Evolutionary conservation across 257 asterid species (phyloP), one percentile per base, ranked within the genome.

Genomic region (Ilex asprella): DNA sequence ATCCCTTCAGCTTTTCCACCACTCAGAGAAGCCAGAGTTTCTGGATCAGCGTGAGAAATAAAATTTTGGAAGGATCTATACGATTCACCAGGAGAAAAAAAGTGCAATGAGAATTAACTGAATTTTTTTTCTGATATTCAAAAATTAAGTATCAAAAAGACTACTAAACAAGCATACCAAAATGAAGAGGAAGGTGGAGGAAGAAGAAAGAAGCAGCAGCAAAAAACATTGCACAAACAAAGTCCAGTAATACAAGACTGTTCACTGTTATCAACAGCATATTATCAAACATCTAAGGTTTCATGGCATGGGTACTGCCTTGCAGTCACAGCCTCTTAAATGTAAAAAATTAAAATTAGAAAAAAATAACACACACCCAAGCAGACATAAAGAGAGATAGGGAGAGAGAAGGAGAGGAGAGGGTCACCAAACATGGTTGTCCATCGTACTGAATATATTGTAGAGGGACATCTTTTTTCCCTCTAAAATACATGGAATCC

Each of bases 61-160:
- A 85, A 82, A 67, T 81, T 75, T 80, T 87, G 95, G 79, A 84
- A 89, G 67, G 97, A 85, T 75, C 97, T 89, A 73, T 47, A 73
- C 2, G 15, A 14, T 35, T 47, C 67, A 67, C 69, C 66, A 35
- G 27, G 43, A 31, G 55, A 72, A 67, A 60, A 46, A 55, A 39
- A 60, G 27, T 14, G 69, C 61, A 67, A 30, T 67, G 59, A 78
- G 69, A n/a, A 43, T 55, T 39, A 63, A 65, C 56, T 31, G 12
- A 51, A 4, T 0, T 35, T 3, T 35, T 41, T 30, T 35, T 11
- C 31, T 21, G 27, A 43, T 60, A 59, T 35, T 3, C 41, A 35
- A 3, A 4, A 3, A 4, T 35, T 35, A 35, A 35, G 41, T 35
- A 35, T 35, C 8, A 35, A 35, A 35, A 4, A 35, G 0, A 35